A percentile compares a stretch with the other conserved stretches of the same genome.
Conservation (phyloP, 805 yeast species). For the Myxozyma melibiosi region DNA sequence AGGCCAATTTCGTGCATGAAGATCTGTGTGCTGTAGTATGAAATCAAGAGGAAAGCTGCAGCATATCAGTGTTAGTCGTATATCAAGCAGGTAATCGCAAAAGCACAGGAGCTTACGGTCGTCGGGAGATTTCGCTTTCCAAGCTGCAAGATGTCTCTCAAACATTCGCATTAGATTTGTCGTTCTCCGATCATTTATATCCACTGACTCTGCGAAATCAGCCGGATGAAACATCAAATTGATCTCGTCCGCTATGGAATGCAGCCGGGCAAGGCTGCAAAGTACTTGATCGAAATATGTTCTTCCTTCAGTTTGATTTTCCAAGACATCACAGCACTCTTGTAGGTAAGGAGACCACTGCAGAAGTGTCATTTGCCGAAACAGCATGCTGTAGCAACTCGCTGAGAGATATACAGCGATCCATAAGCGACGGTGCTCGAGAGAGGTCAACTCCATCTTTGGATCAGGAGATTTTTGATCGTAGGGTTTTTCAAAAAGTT, state of each 20-base stretch:
- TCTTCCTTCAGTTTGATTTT: slow-evolving; percentile 29
- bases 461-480: neutral
- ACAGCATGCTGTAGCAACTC: slow-evolving; percentile 63
- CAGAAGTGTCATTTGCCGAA: slow-evolving; percentile 61
- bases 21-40: slow-evolving; percentile 16
- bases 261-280: slow-evolving; percentile 4
- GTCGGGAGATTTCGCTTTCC: slow-evolving; percentile 9
- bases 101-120: neutral
- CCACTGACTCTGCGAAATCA: slow-evolving; percentile 8
- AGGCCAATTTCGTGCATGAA: slow-evolving; percentile 27
- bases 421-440: slow-evolving; percentile 56
- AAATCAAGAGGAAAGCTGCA: slow-evolving; percentile 5
- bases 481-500: slow-evolving; percentile 24
- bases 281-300: slow-evolving; percentile 4
- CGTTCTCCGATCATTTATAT: slow-evolving; percentile 8
- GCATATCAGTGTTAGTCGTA: neutral
- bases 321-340: slow-evolving; percentile 58
- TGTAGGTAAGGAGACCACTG: slow-evolving; percentile 55
- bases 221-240: slow-evolving; percentile 7
- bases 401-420: slow-evolving; percentile 63
- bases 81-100: neutral
- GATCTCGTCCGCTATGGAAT: slow-evolving; percentile 8
- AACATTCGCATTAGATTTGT: slow-evolving; percentile 10
- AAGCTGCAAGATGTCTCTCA: slow-evolving; percentile 10
- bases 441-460: slow-evolving; percentile 45